Percentiles rank a stretch among this genome's conserved stretches.
Conservation (phyloP, 2,329 filamentous ascomycete species). For the Xylaria sp. region DNA sequence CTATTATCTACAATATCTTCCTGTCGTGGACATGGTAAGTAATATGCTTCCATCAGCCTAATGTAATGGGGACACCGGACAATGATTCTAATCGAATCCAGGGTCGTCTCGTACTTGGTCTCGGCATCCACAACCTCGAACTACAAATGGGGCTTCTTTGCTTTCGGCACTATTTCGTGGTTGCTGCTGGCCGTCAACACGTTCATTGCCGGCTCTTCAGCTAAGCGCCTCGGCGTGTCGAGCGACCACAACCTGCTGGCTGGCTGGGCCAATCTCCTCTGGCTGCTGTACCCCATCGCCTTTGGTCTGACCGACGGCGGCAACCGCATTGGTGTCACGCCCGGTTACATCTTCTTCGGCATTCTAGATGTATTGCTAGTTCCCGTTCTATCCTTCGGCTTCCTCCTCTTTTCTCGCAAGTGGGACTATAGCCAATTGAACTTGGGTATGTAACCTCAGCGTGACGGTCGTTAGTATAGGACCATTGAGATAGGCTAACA, state of each 20-base stretch:
- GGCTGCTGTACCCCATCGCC: conserved; percentile 61
- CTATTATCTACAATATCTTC: conserved; percentile 56
- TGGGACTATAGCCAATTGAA: conserved; percentile 60
- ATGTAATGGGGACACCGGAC: neutral
- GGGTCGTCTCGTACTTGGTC: conserved; percentile 56
- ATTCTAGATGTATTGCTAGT: conserved; percentile 58
- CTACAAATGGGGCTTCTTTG: conserved; percentile 65
- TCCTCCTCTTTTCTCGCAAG: conserved; percentile 50
- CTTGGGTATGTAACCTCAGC: conserved; percentile 40
- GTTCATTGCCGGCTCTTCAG: conserved; percentile 46
- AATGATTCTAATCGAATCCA: conserved; percentile 23
- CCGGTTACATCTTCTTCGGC: conserved; percentile 57
- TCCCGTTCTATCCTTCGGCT: conserved; percentile 49
- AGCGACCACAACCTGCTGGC: conserved; percentile 53
- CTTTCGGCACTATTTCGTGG: conserved; percentile 56
- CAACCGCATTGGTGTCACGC: conserved; percentile 54
- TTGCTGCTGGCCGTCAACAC: conserved; percentile 53
- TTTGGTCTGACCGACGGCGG: conserved; percentile 59
- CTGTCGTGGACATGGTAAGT: conserved; percentile 55
- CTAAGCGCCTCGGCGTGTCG: conserved; percentile 48
- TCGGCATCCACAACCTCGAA: conserved; percentile 53
- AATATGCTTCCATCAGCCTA: neutral
- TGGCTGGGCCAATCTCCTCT: conserved; percentile 56
- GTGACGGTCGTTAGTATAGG: neutral
- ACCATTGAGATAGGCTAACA: neutral